Base-by-base conservation (phyloP, 441 rosid species). In the Pelargonium fulgidum region DNA sequence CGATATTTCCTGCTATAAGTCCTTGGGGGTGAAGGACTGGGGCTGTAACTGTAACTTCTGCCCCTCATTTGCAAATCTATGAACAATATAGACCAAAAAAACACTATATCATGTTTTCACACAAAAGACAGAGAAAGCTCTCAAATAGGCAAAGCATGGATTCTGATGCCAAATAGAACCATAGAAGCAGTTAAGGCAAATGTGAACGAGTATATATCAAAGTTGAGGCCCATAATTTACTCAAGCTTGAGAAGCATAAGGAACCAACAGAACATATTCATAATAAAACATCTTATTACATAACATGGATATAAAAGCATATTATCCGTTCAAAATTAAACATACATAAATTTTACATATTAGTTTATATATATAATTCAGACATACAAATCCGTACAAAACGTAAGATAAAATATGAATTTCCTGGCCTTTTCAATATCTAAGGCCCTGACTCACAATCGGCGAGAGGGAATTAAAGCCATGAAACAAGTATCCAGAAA, bases 11-110 rank as follows among this genome's bases (percentile, higher is more conserved):
- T 81, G 56, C 86, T 76, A 73, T 82, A 82, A 64, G 76, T 79
- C 83, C 96, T 86, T 0, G 91, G 84, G 24, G 93, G 91, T 52
- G 93, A 92, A 52, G 59, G 59, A 52, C 59, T 52, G 50, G 92
- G 98, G 79, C 94, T 84, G 78, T 83, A 86, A 80, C 94, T 84
- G 78, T 83, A 86, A 75, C 91, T 87, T 80, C 96, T 85, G 19
- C 90, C 87, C 85, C 90, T 83, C 94, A 85, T 87, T 68, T 66
- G 44, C 56, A 68, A 39, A 47, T 66, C 81, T 68, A 24, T 14
- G 14, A 26, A 20, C 6, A 52, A 14, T n/a, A 13, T 2, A 14
- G 1, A 20, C 11, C 5, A 42, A 64, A 8, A n/a, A 19, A 9
- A 20, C 24, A 42, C 20, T n/a, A n/a, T 50, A 12, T 50, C 13